Percentiles rank a stretch among this genome's conserved stretches.
Conservation (phyloP, 768 basidiomycete species). For the Tephrocybe sp. region DNA sequence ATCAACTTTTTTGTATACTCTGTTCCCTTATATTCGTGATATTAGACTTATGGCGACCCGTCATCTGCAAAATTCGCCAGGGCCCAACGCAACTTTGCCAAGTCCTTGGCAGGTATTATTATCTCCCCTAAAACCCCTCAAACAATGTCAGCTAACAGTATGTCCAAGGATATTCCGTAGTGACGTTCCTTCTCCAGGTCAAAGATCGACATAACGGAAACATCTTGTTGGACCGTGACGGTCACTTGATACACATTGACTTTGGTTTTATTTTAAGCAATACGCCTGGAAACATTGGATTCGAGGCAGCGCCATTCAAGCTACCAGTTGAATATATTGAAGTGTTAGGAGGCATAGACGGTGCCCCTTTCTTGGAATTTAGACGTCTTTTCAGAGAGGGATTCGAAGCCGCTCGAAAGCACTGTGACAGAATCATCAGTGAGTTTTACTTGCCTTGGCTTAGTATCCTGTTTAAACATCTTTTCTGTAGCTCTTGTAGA, state of each 20-base stretch:
- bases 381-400: constrained; percentile 85
- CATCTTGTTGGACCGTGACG: constrained; percentile 92
- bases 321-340: constrained; percentile 93
- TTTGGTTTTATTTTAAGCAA: constrained; percentile 98
- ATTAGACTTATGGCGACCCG: constrained; percentile 85
- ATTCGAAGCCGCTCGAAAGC: constrained; percentile 91
- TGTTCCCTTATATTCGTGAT: neutral
- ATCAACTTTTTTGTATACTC: neutral
- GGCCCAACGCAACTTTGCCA: constrained; percentile 92
- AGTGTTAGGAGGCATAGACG: constrained; percentile 83
- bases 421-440: constrained; percentile 96
- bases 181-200: constrained; percentile 96
- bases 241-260: constrained; percentile 94
- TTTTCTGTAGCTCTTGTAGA: constrained; percentile 67
- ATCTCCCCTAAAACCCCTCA: neutral
- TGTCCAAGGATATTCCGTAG: constrained; percentile 79
- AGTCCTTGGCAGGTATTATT: constrained; percentile 74
- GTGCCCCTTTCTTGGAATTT: constrained; percentile 79
- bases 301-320: constrained; percentile 99
- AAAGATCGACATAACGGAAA: constrained; percentile 99
- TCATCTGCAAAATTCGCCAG: constrained; percentile 83
- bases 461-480: constrained; percentile 6
- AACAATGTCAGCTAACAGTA: constrained; percentile 1
- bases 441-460: constrained; percentile 24
- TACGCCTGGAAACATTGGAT: constrained; percentile 95